Evolutionary conservation across 2,329 filamentous ascomycete species (phyloP).

Genomic region (Penicillium sp.): DNA sequence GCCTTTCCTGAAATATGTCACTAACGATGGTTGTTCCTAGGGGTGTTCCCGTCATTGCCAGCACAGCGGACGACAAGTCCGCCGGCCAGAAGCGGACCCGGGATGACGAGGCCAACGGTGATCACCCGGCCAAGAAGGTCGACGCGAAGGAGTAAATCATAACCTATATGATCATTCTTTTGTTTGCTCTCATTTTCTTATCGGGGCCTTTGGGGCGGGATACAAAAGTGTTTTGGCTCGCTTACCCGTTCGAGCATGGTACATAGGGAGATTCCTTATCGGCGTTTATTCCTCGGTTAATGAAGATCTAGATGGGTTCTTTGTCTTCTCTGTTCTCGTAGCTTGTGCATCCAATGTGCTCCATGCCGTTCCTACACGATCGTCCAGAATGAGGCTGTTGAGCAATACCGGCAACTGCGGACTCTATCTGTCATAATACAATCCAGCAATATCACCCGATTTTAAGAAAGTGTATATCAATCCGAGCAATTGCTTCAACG

Average conservation of each 20-base stretch:
- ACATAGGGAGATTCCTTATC: constrained; percentile 18
- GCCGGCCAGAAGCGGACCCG: constrained; percentile 47
- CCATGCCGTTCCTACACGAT: no score
- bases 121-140: constrained; percentile 49
- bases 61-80: constrained; percentile 29
- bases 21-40: constrained; percentile 22
- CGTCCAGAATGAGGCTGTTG: no score
- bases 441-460: background rate
- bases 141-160: constrained; percentile 43
- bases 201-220: constrained; percentile 18
- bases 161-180: background rate
- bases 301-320: constrained; percentile 5
- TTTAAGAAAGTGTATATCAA: no score
- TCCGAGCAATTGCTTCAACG: no score
- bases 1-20: no score
- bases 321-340: background rate
- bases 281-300: constrained; percentile 21
- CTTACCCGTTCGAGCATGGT: constrained; percentile 13
- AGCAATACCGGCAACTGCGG: background rate
- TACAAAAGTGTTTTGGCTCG: constrained; percentile 26
- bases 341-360: no score
- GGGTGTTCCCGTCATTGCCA: constrained; percentile 46
- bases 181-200: constrained; percentile 17
- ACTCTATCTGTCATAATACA: background rate
- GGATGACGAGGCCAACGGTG: constrained; percentile 42